Percentiles rank a stretch among this genome's conserved stretches.
phyloP scores from a whole-genome alignment of 441 rosid species.

The Theobroma grandiflorum region DNA sequence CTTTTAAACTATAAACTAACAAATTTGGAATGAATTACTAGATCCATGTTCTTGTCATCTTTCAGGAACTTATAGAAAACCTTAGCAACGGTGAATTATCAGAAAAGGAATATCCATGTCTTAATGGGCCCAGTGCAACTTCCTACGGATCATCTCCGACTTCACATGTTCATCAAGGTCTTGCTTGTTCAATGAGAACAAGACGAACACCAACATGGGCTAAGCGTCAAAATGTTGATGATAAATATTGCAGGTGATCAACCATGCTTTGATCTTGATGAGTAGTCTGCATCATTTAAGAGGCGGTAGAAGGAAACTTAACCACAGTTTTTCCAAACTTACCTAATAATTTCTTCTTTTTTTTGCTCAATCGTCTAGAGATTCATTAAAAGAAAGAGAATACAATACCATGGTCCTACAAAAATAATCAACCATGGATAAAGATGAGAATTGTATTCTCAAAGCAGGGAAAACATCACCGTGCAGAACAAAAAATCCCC shows the following conservation, averaged over 20 bases:
- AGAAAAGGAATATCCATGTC: conserved; percentile 75
- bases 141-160: conserved; percentile 56
- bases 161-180: conserved; percentile 46
- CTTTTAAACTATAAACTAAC: not conserved
- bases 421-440: too few species aligned
- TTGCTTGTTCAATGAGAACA: conserved; percentile 86
- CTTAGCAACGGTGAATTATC: conserved; percentile 77
- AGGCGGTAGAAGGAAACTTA: too few species aligned
- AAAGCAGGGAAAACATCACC: too few species aligned
- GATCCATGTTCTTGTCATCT: not conserved
- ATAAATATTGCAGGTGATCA: conserved; percentile 71
- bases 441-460: too few species aligned
- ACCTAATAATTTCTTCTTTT: too few species aligned
- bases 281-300: not conserved
- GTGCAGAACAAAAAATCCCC: too few species aligned
- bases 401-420: too few species aligned
- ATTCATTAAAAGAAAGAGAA: too few species aligned
- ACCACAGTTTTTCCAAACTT: too few species aligned
- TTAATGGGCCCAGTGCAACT: conserved; percentile 72
- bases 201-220: conserved; percentile 94
- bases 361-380: too few species aligned
- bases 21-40: not conserved
- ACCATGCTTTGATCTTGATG: not conserved
- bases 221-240: conserved; percentile 76
- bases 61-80: conserved; percentile 81